These are phyloP conservation scores for Rhizopus microsporus DNA, from an alignment of 371 early-diverging fungal species.

Conservation along the genomic window DNA sequence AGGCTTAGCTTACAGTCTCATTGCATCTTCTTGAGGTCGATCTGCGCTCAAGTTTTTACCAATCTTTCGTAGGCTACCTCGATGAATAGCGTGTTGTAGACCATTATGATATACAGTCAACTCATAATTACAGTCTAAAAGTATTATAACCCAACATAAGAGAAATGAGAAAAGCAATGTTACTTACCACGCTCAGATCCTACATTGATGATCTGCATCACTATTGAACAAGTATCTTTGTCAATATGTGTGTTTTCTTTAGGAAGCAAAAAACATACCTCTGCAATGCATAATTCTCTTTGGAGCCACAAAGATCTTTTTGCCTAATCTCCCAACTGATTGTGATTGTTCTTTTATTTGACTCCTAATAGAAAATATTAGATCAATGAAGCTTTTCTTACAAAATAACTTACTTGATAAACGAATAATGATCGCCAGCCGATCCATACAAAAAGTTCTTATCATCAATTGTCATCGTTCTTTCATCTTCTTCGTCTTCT, in stretches of 20 bases:
- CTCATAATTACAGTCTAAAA: constrained; percentile 26
- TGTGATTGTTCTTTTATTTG: constrained; percentile 10
- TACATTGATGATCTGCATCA: constrained; percentile 27
- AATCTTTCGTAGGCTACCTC: constrained; percentile 17
- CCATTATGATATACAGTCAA: constrained; percentile 16
- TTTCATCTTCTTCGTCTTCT: not conserved
- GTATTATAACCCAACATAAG: not conserved
- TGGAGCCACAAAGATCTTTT: constrained; percentile 10
- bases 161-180: not conserved
- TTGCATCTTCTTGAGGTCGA: constrained; percentile 19
- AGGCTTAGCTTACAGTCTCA: constrained; percentile 17
- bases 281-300: constrained; percentile 27
- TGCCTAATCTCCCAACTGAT: not conserved
- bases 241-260: not conserved
- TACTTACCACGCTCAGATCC: constrained; percentile 23
- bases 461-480: not conserved
- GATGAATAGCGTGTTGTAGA: constrained; percentile 8
- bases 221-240: constrained; percentile 3
- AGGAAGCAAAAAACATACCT: constrained; percentile 6
- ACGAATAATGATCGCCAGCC: constrained; percentile 18
- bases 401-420: constrained; percentile 14
- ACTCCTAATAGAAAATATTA: constrained; percentile 5
- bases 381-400: not conserved
- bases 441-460: constrained; percentile 14
- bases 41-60: constrained; percentile 13